A percentile compares a stretch with the other conserved stretches of the same genome.
Evolutionary conservation across 352 stramenopile genomes (phyloP).

Genomic region (Globisporangium mamillatum): DNA sequence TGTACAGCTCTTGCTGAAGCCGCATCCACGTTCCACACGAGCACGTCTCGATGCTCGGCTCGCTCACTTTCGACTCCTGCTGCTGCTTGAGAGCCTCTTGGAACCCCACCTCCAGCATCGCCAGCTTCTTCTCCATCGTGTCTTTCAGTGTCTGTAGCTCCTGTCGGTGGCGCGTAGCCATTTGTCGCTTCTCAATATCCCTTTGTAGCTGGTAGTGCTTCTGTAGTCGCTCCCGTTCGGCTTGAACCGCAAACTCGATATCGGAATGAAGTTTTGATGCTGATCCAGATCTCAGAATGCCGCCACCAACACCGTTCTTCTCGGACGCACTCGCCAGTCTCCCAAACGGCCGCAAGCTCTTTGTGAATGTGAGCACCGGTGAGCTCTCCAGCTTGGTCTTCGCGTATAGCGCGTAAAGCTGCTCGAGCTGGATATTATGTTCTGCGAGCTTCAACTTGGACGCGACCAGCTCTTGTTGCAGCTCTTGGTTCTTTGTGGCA

Average conservation of each 20-base stretch:
- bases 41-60: conserved; percentile 10
- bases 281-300: neutral
- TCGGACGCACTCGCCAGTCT: conserved; percentile 12
- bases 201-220: conserved; percentile 40
- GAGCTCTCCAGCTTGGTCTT: conserved; percentile 33
- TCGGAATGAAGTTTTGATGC: conserved; percentile 35
- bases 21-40: conserved; percentile 18
- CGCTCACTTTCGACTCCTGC: neutral
- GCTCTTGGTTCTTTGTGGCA: conserved; percentile 33
- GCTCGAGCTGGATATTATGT: conserved; percentile 59
- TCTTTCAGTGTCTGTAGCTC: conserved; percentile 23
- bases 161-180: conserved; percentile 25
- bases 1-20: conserved; percentile 18
- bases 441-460: conserved; percentile 55
- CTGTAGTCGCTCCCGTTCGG: conserved; percentile 39
- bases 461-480: conserved; percentile 50
- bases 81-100: conserved; percentile 17
- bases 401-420: conserved; percentile 58
- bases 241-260: conserved; percentile 45
- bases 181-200: conserved; percentile 23
- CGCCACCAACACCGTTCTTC: neutral
- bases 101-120: conserved; percentile 51
- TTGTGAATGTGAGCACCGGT: conserved; percentile 37
- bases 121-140: conserved; percentile 40
- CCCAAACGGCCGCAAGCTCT: conserved; percentile 33